Conservation (phyloP, 1,139 yeast genomes). For the Geotrichum carabidarum region DNA sequence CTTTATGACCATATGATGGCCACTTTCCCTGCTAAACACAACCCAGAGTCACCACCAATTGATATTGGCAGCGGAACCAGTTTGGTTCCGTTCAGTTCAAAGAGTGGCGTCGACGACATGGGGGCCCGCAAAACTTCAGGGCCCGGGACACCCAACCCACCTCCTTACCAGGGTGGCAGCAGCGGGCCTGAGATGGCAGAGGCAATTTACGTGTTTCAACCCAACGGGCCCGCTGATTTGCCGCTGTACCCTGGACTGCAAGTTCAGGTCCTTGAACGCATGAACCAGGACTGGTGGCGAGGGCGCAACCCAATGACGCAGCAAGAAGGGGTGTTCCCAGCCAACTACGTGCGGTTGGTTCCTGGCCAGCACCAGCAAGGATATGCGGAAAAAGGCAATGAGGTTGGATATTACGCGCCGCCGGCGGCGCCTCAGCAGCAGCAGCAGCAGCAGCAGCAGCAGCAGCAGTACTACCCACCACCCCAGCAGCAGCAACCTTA, state of each 20-base stretch:
- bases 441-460: constrained; percentile 14
- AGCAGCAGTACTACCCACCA: constrained; percentile 17
- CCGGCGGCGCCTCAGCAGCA: constrained; percentile 12
- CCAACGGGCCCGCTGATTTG: constrained; percentile 72
- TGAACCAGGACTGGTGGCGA: constrained; percentile 88
- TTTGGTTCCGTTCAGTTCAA: neutral
- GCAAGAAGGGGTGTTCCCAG: constrained; percentile 76
- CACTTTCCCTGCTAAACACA: constrained; percentile 57
- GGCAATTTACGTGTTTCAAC: constrained; percentile 65
- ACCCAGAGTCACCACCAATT: constrained; percentile 51
- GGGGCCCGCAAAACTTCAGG: constrained; percentile 3
- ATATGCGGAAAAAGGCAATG: neutral
- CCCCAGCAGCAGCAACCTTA: constrained; percentile 19
- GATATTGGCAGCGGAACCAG: constrained; percentile 2
- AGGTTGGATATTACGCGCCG: too few species aligned
- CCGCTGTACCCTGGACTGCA: constrained; percentile 59
- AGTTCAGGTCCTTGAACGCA: constrained; percentile 62
- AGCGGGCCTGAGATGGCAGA: constrained; percentile 44
- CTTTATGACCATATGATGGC: constrained; percentile 49
- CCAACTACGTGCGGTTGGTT: constrained; percentile 62
- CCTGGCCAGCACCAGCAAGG: neutral
- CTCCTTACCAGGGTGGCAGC: constrained; percentile 7
- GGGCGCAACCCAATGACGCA: constrained; percentile 54
- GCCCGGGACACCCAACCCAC: neutral
- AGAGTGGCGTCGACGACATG: neutral